These are phyloP conservation scores for Kwoniella botswanensis DNA, from an alignment of 768 basidiomycete genomes.

Conservation along the genomic window DNA sequence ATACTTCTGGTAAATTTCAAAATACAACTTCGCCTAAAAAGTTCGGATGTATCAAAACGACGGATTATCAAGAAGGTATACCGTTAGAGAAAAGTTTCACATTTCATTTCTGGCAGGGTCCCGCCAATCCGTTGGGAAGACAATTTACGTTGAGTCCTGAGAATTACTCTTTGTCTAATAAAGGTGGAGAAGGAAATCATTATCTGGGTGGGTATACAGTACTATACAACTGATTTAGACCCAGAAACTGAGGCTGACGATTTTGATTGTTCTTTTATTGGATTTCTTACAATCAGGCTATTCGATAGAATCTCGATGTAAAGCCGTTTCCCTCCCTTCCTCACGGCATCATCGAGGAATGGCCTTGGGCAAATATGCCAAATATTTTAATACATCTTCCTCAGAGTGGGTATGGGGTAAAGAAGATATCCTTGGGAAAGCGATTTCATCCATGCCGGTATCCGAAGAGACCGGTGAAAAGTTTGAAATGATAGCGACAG, in stretches of 20 bases:
- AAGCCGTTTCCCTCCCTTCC: not conserved
- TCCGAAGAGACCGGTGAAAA: not conserved
- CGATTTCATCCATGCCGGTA: constrained; percentile 6
- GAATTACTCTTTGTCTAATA: constrained; percentile 23
- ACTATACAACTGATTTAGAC: not conserved
- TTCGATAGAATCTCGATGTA: constrained; percentile 33
- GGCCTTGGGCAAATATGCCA: constrained; percentile 24
- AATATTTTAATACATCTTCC: constrained; percentile 16
- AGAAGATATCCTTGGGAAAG: constrained; percentile 15
- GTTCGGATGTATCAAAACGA: constrained; percentile 35
- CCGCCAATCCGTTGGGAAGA: constrained; percentile 28
- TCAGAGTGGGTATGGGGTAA: constrained; percentile 17
- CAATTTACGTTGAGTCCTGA: constrained; percentile 41
- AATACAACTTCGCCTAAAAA: not conserved
- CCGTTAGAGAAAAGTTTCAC: constrained; percentile 40
- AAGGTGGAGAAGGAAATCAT: constrained; percentile 21
- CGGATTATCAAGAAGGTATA: constrained; percentile 37
- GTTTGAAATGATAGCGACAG: constrained; percentile 32
- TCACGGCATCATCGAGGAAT: constrained; percentile 24
- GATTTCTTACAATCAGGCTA: too few relatives aligned
- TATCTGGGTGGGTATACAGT: constrained; percentile 25
- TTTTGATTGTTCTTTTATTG: too few relatives aligned
- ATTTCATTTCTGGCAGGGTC: constrained; percentile 44
- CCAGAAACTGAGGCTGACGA: not conserved
- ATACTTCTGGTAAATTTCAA: constrained; percentile 29